Percentiles rank a stretch among this genome's conserved stretches.
Evolutionary conservation across 352 stramenopile species (phyloP).

Genomic region (Phytophthora sp.): DNA sequence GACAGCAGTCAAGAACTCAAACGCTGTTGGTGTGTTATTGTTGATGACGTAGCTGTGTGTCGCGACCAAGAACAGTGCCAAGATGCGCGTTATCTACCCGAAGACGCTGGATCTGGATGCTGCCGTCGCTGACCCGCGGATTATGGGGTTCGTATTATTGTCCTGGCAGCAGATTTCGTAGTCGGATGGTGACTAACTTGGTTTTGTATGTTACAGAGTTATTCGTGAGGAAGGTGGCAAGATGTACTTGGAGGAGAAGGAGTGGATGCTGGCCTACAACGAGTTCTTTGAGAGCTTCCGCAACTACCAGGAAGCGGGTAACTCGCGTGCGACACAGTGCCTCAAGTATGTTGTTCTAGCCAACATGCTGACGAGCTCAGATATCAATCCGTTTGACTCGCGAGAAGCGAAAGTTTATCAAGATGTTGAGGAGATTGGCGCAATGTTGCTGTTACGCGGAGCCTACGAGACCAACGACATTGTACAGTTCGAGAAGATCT

Average conservation of each 20-base stretch:
- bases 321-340: conserved; percentile 86
- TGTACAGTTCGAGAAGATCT: conserved; percentile 91
- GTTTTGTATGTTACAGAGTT: conserved; percentile 41
- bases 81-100: conserved; percentile 90
- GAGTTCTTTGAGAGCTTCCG: conserved; percentile 95
- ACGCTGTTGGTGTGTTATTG: not conserved
- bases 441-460: conserved; percentile 72
- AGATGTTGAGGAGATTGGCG: conserved; percentile 79
- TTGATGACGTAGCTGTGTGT: conserved; percentile 70
- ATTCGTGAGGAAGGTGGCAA: conserved; percentile 94
- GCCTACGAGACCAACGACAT: conserved; percentile 92
- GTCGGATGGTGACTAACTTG: conserved; percentile 10
- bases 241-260: conserved; percentile 91
- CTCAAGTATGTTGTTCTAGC: conserved; percentile 94
- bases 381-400: conserved; percentile 95
- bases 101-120: conserved; percentile 91
- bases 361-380: conserved; percentile 92
- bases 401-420: conserved; percentile 93
- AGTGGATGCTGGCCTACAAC: conserved; percentile 93
- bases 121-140: conserved; percentile 88
- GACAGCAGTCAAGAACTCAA: not conserved
- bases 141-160: conserved; percentile 80
- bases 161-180: not conserved
- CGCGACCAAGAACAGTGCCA: conserved; percentile 87
- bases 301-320: conserved; percentile 93